Conservation (phyloP, 2,329 filamentous ascomycete species). For the Verticillium albo-atrum region DNA sequence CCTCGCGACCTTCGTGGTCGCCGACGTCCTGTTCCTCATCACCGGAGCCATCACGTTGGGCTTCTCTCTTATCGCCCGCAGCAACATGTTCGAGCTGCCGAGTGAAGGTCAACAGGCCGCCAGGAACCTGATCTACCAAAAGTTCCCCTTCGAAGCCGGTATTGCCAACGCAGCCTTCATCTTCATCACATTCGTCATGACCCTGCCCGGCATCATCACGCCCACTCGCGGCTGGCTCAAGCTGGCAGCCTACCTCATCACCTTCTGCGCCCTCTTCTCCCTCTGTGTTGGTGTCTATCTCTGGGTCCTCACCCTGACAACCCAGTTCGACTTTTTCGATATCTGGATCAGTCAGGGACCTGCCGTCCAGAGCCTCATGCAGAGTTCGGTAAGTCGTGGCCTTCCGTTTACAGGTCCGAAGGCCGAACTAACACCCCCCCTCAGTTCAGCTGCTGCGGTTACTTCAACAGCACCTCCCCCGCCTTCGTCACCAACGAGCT, state of each 20-base stretch:
- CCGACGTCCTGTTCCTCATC: slow-evolving; percentile 46
- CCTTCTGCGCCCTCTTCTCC: slow-evolving; percentile 59
- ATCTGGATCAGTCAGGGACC: slow-evolving; percentile 58
- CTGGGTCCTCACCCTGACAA: slow-evolving; percentile 70
- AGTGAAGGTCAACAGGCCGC: slow-evolving; percentile 43
- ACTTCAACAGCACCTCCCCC: slow-evolving; percentile 66
- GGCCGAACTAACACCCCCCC: slow-evolving; percentile 15
- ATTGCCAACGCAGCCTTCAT: slow-evolving; percentile 70
- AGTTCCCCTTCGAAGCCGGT: slow-evolving; percentile 52
- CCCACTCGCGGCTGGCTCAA: slow-evolving; percentile 67
- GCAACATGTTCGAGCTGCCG: slow-evolving; percentile 36
- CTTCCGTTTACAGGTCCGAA: neutral
- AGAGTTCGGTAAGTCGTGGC: slow-evolving; percentile 53
- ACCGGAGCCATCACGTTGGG: slow-evolving; percentile 51
- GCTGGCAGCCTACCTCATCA: slow-evolving; percentile 59
- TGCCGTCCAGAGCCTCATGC: slow-evolving; percentile 62
- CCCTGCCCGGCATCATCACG: slow-evolving; percentile 67
- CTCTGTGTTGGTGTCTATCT: slow-evolving; percentile 61
- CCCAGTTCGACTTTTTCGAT: slow-evolving; percentile 55
- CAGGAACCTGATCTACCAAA: slow-evolving; percentile 46
- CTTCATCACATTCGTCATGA: slow-evolving; percentile 64
- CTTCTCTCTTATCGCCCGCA: slow-evolving; percentile 49
- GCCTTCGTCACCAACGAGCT: slow-evolving; percentile 65
- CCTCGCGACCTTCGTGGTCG: slow-evolving; percentile 41
- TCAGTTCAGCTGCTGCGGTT: slow-evolving; percentile 78